phyloP scores from a whole-genome alignment of 257 asterid species.

The Leonotis leonurus region DNA sequence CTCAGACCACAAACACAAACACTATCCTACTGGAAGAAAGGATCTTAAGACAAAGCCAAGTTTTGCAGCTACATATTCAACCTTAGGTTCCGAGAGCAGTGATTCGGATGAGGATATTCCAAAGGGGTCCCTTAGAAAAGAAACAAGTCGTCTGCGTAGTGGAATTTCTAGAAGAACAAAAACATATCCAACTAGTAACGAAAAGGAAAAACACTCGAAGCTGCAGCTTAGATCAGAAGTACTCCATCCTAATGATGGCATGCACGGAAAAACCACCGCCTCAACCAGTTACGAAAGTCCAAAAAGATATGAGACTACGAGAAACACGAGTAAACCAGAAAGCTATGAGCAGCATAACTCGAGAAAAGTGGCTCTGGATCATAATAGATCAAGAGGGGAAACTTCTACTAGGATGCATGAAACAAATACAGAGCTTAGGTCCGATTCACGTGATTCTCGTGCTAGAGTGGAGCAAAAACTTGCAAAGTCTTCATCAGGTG shows the following conservation, averaged over 20 bases:
- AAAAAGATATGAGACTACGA: slow-evolving; percentile 19
- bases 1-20: slow-evolving; percentile 18
- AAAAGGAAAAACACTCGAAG: slow-evolving; percentile 19
- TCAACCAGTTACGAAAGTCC: slow-evolving; percentile 22
- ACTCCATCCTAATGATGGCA: slow-evolving; percentile 23
- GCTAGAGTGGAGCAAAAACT: slow-evolving; percentile 16
- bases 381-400: too few species aligned
- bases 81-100: slow-evolving; percentile 40
- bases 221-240: slow-evolving; percentile 16
- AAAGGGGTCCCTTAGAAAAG: slow-evolving; percentile 22
- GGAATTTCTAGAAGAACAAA: slow-evolving; percentile 66
- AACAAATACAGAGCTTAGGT: too few species aligned
- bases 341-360: slow-evolving; percentile 22
- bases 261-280: slow-evolving; percentile 21
- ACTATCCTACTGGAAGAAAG: slow-evolving; percentile 9
- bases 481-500: neutral
- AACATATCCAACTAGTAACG: slow-evolving; percentile 25
- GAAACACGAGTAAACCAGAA: slow-evolving; percentile 12
- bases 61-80: slow-evolving; percentile 27
- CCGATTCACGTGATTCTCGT: too few species aligned
- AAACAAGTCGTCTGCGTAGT: slow-evolving; percentile 32
- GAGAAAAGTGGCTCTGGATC: too few species aligned
- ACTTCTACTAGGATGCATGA: too few species aligned
- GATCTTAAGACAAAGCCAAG: slow-evolving; percentile 26
- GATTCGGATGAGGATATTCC: slow-evolving; percentile 51